These are phyloP conservation scores for Parathielavia appendiculata DNA, from an alignment of 495 filamentous ascomycete species.

Conservation along the genomic window DNA sequence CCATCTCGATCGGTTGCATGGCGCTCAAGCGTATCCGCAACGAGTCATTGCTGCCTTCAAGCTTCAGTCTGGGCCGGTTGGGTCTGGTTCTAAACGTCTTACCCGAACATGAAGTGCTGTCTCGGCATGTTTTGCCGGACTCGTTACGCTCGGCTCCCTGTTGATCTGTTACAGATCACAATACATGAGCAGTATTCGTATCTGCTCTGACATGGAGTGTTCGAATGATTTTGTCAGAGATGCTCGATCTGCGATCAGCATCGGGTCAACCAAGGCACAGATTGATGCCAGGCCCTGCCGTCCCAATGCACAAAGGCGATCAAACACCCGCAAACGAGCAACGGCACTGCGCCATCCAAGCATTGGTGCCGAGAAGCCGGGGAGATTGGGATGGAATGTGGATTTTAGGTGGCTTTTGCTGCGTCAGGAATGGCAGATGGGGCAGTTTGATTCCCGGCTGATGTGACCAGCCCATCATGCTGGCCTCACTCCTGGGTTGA, in stretches of 20 bases:
- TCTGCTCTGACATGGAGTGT: too few species aligned
- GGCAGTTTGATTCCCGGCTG: neutral
- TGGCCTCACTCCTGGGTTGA: neutral
- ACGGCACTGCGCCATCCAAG: neutral
- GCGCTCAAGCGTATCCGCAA: too few species aligned
- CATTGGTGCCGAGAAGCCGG: neutral
- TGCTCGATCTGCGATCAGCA: neutral
- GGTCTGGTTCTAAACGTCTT: too few species aligned
- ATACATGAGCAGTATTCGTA: too few species aligned
- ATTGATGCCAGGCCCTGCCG: slow-evolving; percentile 5
- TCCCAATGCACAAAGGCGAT: neutral
- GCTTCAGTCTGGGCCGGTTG: too few species aligned
- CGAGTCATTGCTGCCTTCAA: too few species aligned
- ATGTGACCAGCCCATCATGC: neutral
- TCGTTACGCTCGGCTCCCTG: too few species aligned
- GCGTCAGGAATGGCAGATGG: neutral
- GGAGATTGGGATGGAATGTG: neutral
- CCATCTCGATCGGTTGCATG: too few species aligned
- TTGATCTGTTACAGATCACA: too few species aligned
- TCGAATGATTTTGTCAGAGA: too few species aligned
- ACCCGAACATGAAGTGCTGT: too few species aligned
- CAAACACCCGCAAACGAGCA: slow-evolving; percentile 2
- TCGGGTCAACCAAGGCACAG: neutral
- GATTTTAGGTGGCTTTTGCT: neutral
- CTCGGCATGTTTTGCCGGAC: too few species aligned